phyloP scores from a whole-genome alignment of 176 grass and related monocot genomes.

The Rhipidocladum racemiflorum region DNA sequence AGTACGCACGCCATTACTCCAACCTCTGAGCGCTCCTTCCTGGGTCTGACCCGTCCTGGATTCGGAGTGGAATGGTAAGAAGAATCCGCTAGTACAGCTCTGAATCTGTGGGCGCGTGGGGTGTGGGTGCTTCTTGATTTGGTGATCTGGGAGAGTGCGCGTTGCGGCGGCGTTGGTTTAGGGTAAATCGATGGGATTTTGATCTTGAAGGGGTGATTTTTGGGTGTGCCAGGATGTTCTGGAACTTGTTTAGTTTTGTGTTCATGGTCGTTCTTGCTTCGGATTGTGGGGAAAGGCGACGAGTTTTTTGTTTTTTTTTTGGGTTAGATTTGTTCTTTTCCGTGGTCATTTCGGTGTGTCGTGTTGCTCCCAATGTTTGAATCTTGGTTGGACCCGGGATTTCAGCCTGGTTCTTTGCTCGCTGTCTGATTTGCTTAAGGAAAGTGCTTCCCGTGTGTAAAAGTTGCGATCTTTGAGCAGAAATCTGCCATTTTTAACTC shows the following conservation, averaged over 20 bases:
- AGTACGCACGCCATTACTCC: neutral
- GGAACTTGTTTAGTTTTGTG: neutral
- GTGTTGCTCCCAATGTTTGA: neutral
- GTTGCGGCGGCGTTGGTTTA: neutral
- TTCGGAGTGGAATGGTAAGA: constrained; percentile 30
- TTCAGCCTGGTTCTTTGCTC: neutral
- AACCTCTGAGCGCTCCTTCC: neutral
- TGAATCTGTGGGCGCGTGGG: neutral
- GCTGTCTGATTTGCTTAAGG: constrained; percentile 12
- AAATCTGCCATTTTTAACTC: constrained; percentile 14
- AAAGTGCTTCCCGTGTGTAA: neutral
- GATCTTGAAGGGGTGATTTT: neutral
- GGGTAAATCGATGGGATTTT: neutral
- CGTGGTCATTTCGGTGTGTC: neutral
- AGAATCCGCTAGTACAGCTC: neutral
- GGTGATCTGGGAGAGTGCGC: neutral
- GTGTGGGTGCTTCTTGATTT: neutral
- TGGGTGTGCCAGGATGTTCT: neutral
- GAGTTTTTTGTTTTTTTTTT: no score
- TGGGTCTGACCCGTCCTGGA: neutral
- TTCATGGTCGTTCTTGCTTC: neutral
- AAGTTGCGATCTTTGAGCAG: neutral
- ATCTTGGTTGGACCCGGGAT: constrained; percentile 8
- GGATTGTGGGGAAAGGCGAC: neutral
- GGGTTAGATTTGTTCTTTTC: neutral